Percentiles rank a stretch among this genome's conserved stretches.
These are phyloP conservation scores for Plasmodium reichenowi DNA, from an alignment of 169 alveolate genomes.

Conservation along the genomic window DNA sequence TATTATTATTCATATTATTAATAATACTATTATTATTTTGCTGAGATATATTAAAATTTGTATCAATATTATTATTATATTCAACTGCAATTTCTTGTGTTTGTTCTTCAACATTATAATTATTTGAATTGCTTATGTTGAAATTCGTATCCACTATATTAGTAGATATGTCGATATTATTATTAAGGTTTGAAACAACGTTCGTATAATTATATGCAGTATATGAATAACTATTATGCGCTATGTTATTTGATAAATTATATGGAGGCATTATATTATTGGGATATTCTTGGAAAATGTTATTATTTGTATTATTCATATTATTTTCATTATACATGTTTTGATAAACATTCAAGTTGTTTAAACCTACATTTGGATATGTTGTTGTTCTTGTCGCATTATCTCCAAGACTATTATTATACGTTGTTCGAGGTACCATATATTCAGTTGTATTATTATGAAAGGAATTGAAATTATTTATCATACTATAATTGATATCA, in stretches of 20 bases:
- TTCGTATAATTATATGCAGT: constrained; percentile 4
- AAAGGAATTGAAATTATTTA: constrained; percentile 5
- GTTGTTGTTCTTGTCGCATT: constrained; percentile 21
- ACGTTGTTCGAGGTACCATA: constrained; percentile 1
- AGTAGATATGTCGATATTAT: background rate
- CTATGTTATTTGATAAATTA: constrained; percentile 11
- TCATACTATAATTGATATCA: background rate
- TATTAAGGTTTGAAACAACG: background rate
- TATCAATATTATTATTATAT: background rate
- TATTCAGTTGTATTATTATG: constrained; percentile 8
- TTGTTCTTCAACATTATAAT: no score
- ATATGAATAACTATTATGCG: constrained; percentile 9
- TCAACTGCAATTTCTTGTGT: background rate
- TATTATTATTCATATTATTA: constrained; percentile 4
- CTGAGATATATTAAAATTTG: constrained; percentile 1
- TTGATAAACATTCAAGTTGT: background rate
- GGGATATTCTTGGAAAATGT: background rate
- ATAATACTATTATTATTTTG: constrained; percentile 16
- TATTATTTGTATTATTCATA: background rate
- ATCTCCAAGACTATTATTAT: background rate
- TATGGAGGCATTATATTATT: constrained; percentile 5
- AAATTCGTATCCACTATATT: no score
- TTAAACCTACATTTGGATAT: background rate
- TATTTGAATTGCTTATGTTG: no score
- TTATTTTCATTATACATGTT: constrained; percentile 23